Percentiles rank a stretch among this genome's conserved stretches.
phyloP scores from a whole-genome alignment of 2,329 filamentous ascomycete species.

The Mollisiaceae sp. region DNA sequence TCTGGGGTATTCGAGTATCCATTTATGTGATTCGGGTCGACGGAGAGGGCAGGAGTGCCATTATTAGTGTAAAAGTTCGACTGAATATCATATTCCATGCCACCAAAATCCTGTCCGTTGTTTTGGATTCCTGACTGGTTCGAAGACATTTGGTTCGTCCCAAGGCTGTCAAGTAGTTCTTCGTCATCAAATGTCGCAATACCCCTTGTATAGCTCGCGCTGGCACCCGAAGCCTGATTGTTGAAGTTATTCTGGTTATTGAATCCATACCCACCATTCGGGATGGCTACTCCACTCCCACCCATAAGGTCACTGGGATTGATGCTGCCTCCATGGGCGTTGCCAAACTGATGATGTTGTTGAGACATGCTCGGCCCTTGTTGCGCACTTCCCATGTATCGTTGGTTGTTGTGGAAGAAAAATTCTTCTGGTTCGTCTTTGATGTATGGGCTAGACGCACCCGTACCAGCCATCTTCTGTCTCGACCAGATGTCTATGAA shows the following conservation, averaged over 20 bases:
- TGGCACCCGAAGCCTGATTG: slow-evolving; percentile 57
- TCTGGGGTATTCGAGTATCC: slow-evolving; percentile 92
- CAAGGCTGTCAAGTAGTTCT: slow-evolving; percentile 79
- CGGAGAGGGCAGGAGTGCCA: slow-evolving; percentile 58
- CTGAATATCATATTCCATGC: slow-evolving; percentile 61
- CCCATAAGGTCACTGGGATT: slow-evolving; percentile 87
- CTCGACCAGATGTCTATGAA: slow-evolving; percentile 26
- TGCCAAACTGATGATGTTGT: slow-evolving; percentile 46
- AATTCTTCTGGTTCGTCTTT: slow-evolving; percentile 71
- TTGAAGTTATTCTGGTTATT: slow-evolving; percentile 64
- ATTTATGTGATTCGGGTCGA: slow-evolving; percentile 72
- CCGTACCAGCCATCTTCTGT: slow-evolving; percentile 43
- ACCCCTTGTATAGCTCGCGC: slow-evolving; percentile 76
- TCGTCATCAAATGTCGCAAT: slow-evolving; percentile 85
- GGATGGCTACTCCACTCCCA: slow-evolving; percentile 56
- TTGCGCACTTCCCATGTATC: slow-evolving; percentile 40
- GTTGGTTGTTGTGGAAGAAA: slow-evolving; percentile 49
- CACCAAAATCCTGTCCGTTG: slow-evolving; percentile 61
- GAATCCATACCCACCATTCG: slow-evolving; percentile 54
- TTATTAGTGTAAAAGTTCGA: slow-evolving; percentile 60
- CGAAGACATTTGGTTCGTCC: slow-evolving; percentile 44
- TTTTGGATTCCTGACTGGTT: slow-evolving; percentile 55
- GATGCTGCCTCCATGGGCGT: slow-evolving; percentile 60
- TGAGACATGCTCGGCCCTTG: slow-evolving; percentile 50
- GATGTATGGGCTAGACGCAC: slow-evolving; percentile 61